Evolutionary conservation across 176 grass and related monocot species (phyloP), one percentile per base, ranked within the genome.

Genomic region (Puya raimondii): DNA sequence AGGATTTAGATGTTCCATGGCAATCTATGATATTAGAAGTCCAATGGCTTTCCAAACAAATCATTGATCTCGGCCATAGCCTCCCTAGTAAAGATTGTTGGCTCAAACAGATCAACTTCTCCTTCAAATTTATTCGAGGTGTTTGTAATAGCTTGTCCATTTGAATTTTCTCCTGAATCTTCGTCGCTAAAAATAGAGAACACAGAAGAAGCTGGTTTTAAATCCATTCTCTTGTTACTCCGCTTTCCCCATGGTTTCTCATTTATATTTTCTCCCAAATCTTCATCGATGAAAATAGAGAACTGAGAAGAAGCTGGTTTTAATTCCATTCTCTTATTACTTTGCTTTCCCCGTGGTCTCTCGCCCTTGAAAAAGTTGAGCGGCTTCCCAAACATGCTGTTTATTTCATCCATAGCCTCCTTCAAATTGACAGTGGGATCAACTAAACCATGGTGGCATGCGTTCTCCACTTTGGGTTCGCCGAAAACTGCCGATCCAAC

Each of bases 371-470:
- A 49, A 74, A 88, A 84, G 71, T 91, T 81, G 27, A 96, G 29
- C 70, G 92, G 92, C 57, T 80, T 85, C 49, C 88, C 88, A 88
- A 96, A 96, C 92, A 91, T 91, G 75, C 23, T 79, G 66, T 96
- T 96, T 82, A 96, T 91, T 15, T 91, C 92, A 82, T 91, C 64
- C 92, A 91, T 96, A 42, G 88, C 85, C 74, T 96, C 92, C 77
- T 88, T 84, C 79, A 96, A 72, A 63, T 96, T 96, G 51, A 96
- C 47, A 64, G 85, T 96, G 75, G 91, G 85, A 69, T 96, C 91
- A 8, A 96, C 71, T 72, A 96, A 78, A 25, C 88, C 88, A 86
- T 91, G 80, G 72, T 96, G 91, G 78, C 91, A 96, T 75, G 88
- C 88, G 82, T 91, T 91, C 82, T 96, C 85, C 51, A 88, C 70